phyloP scores from a whole-genome alignment of 2,329 filamentous ascomycete genomes.

The Pseudogymnoascus sp. region DNA sequence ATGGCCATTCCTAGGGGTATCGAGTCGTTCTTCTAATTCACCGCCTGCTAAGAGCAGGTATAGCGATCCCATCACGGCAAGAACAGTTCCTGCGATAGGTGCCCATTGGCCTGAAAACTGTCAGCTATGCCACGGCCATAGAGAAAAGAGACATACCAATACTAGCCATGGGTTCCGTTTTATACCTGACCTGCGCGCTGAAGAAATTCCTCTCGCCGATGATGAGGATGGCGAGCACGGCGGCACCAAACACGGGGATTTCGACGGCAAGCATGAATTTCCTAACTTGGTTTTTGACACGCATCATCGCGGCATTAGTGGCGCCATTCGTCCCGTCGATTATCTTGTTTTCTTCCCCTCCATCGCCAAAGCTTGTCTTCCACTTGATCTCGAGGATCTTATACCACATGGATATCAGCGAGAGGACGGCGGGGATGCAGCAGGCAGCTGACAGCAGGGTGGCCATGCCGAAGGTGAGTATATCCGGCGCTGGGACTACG shows the following conservation, averaged over 20 bases:
- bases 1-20: not conserved
- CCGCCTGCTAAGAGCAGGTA: constrained; percentile 40
- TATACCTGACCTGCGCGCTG: constrained; percentile 46
- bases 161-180: constrained; percentile 56
- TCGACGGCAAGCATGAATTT: constrained; percentile 49
- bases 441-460: constrained; percentile 57
- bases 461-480: constrained; percentile 50
- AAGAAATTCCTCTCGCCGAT: constrained; percentile 60
- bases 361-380: constrained; percentile 38
- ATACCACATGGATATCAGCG: constrained; percentile 54
- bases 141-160: constrained; percentile 40
- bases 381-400: constrained; percentile 58
- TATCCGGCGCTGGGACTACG: constrained; percentile 50
- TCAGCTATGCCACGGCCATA: constrained; percentile 7
- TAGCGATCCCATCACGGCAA: constrained; percentile 52
- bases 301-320: constrained; percentile 44
- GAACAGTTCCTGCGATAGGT: constrained; percentile 49
- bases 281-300: constrained; percentile 48
- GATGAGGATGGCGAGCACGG: constrained; percentile 51
- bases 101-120: constrained; percentile 49
- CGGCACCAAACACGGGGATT: constrained; percentile 50
- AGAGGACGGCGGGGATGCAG: constrained; percentile 57
- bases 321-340: constrained; percentile 50
- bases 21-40: constrained; percentile 10
- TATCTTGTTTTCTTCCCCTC: constrained; percentile 30